Percentiles rank a stretch among this genome's conserved stretches.
phyloP scores from a whole-genome alignment of 345 rosid species.

The Litchi chinensis region DNA sequence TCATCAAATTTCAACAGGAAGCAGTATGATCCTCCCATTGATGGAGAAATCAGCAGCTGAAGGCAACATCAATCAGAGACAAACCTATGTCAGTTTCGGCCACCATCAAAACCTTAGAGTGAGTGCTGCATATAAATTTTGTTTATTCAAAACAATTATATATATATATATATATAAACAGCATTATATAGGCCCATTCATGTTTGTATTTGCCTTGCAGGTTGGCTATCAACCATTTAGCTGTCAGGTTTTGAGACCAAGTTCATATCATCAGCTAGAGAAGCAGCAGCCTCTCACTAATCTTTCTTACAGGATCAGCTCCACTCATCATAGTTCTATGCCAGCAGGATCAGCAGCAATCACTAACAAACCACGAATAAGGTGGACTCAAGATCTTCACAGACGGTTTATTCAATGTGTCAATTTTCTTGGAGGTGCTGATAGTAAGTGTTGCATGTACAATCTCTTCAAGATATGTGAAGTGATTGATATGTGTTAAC shows the following conservation, averaged over 20 bases:
- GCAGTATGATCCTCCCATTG: neutral
- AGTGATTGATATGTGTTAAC: neutral
- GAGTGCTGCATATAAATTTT: neutral
- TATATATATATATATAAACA: neutral
- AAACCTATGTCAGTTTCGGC: constrained; percentile 12
- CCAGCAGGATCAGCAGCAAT: constrained; percentile 8
- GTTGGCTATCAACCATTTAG: constrained; percentile 5
- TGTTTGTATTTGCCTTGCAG: neutral
- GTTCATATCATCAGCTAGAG: neutral
- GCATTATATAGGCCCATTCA: neutral
- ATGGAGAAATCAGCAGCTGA: constrained; percentile 15
- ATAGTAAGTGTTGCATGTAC: constrained; percentile 22
- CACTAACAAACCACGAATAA: constrained; percentile 27
- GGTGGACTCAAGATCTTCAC: constrained; percentile 43
- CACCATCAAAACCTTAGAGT: constrained; percentile 17
- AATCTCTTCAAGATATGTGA: neutral
- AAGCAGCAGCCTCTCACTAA: neutral
- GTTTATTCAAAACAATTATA: neutral
- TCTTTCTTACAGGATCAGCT: neutral
- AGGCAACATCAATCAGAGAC: constrained; percentile 12
- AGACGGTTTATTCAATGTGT: constrained; percentile 38
- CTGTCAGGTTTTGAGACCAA: constrained; percentile 13
- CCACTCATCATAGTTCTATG: neutral
- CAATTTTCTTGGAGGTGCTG: constrained; percentile 33
- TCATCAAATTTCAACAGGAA: neutral